Conservation (phyloP, 371 early-diverging fungal genomes). For the Syncephalis plumigaleata region DNA sequence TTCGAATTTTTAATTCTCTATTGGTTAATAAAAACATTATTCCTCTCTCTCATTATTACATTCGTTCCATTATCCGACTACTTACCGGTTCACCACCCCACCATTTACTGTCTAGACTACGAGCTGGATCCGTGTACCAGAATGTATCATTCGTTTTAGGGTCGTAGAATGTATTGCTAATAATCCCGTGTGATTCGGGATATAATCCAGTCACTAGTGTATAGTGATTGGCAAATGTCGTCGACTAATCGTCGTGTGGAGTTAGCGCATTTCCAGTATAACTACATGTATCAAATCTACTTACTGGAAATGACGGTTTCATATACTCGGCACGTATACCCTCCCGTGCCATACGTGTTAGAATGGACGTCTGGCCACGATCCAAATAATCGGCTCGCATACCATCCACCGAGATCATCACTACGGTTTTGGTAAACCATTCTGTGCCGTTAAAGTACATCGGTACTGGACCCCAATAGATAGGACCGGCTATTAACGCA, state of each 20-base stretch:
- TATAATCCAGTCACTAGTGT: slow-evolving; percentile 80
- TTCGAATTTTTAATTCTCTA: too few species aligned
- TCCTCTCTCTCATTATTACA: too few species aligned
- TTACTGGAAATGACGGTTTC: slow-evolving; percentile 58
- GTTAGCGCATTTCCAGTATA: not conserved
- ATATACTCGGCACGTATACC: slow-evolving; percentile 42
- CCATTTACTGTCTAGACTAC: slow-evolving; percentile 50
- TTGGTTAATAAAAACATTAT: too few species aligned
- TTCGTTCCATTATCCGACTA: too few species aligned
- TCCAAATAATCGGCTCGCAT: slow-evolving; percentile 70
- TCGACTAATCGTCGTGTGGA: slow-evolving; percentile 13
- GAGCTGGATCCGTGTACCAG: slow-evolving; percentile 40
- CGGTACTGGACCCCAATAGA: not conserved
- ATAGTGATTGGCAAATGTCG: slow-evolving; percentile 93
- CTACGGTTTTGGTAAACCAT: slow-evolving; percentile 49
- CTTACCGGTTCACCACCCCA: slow-evolving; percentile 78
- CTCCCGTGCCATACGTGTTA: slow-evolving; percentile 11
- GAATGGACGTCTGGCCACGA: slow-evolving; percentile 47
- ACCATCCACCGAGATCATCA: slow-evolving; percentile 87
- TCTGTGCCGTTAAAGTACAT: slow-evolving; percentile 39
- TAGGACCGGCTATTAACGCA: too few species aligned
- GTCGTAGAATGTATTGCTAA: slow-evolving; percentile 79
- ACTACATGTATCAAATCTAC: not conserved
- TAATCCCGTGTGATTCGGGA: slow-evolving; percentile 85
- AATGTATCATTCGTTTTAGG: slow-evolving; percentile 51